Conservation (phyloP, 768 basidiomycete genomes). For the Suillus cothurnatus region DNA sequence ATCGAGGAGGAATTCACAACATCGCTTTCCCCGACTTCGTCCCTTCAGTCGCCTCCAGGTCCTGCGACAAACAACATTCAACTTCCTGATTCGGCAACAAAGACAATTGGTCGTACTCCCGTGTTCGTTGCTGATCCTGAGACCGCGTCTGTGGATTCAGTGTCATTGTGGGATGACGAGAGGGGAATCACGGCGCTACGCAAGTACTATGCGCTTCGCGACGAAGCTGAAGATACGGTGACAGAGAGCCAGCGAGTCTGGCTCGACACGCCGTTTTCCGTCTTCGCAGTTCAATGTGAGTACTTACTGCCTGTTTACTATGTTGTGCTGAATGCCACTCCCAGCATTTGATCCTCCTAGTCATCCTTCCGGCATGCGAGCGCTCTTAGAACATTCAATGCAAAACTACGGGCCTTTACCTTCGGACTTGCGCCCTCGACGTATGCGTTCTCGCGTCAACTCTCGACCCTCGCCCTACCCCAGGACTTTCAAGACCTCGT, state of each 20-base stretch:
- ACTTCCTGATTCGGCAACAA: constrained; percentile 9
- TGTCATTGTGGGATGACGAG: constrained; percentile 66
- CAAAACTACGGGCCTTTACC: constrained; percentile 75
- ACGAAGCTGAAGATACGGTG: constrained; percentile 69
- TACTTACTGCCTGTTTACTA: constrained; percentile 13
- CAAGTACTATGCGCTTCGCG: constrained; percentile 66
- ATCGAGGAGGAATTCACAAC: constrained; percentile 70
- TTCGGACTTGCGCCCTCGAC: constrained; percentile 64
- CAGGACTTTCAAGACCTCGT: constrained; percentile 46
- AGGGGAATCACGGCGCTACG: constrained; percentile 63
- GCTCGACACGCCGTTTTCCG: constrained; percentile 72
- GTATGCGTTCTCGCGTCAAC: constrained; percentile 65
- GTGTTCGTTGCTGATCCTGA: constrained; percentile 63
- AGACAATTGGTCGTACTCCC: constrained; percentile 37
- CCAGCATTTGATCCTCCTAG: constrained; percentile 75
- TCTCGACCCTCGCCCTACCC: constrained; percentile 80
- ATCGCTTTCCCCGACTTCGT: constrained; percentile 26
- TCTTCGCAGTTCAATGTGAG: constrained; percentile 75
- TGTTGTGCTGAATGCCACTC: constrained; percentile 13
- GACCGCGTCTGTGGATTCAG: constrained; percentile 47
- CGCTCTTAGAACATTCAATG: constrained; percentile 70
- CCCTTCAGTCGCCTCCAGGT: constrained; percentile 18
- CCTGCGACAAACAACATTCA: constrained; percentile 35
- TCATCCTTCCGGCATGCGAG: constrained; percentile 68
- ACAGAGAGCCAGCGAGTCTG: constrained; percentile 65